Conservation (phyloP, 169 alveolate genomes). For the Cryptosporidium sp. region DNA sequence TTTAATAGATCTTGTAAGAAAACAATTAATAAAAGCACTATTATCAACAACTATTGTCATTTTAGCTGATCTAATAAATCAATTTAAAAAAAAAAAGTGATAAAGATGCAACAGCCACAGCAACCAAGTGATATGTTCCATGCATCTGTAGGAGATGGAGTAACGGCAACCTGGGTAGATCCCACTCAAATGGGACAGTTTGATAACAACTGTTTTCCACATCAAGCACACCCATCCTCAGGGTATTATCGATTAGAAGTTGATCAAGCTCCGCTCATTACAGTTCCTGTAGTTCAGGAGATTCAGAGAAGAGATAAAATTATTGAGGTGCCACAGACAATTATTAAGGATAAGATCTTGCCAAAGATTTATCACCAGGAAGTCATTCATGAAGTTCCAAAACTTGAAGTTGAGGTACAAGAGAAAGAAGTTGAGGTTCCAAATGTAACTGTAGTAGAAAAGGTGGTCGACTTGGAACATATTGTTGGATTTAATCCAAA, state of each 20-base stretch:
- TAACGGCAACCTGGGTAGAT: slow-evolving; percentile 73
- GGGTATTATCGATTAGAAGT: slow-evolving; percentile 81
- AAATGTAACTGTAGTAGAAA: slow-evolving; percentile 81
- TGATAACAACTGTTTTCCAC: slow-evolving; percentile 21
- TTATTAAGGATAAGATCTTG: slow-evolving; percentile 83
- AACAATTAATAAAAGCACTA: background rate
- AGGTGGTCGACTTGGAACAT: slow-evolving; percentile 83
- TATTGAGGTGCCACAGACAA: slow-evolving; percentile 85
- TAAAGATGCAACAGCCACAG: slow-evolving; percentile 59
- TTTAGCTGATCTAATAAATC: background rate
- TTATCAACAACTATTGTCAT: background rate
- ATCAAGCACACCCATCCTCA: slow-evolving; percentile 35
- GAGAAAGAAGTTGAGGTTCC: slow-evolving; percentile 83
- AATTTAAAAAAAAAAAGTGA: background rate
- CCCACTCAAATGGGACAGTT: slow-evolving; percentile 53
- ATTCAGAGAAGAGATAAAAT: slow-evolving; percentile 84
- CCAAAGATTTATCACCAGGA: slow-evolving; percentile 86
- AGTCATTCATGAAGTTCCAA: slow-evolving; percentile 87
- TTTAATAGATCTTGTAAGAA: background rate
- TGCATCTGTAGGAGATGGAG: slow-evolving; percentile 56
- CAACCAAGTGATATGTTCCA: slow-evolving; percentile 52
- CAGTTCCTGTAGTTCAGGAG: slow-evolving; percentile 87
- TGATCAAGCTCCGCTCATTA: slow-evolving; percentile 86
- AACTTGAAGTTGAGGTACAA: slow-evolving; percentile 82
- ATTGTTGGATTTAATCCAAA: slow-evolving; percentile 87